These are phyloP conservation scores for Galerina sulciceps DNA, from an alignment of 768 basidiomycete genomes.

Conservation along the genomic window DNA sequence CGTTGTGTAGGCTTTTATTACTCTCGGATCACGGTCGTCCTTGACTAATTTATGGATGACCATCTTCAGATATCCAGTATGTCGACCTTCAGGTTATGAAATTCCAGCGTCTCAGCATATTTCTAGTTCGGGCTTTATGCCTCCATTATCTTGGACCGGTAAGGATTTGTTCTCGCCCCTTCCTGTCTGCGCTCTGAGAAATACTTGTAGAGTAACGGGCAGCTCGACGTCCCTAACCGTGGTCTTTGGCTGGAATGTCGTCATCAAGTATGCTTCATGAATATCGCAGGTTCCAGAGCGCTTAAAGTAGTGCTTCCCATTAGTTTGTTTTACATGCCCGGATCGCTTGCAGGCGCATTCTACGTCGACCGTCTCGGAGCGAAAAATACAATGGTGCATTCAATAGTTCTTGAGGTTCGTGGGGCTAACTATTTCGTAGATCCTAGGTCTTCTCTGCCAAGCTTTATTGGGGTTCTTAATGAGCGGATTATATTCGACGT, in stretches of 20 bases:
- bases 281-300: neutral
- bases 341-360: conserved; percentile 74
- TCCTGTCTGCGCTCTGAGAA: neutral
- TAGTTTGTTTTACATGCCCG: conserved; percentile 45
- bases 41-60: neutral
- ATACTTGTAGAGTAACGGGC: conserved; percentile 57
- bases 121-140: conserved; percentile 80
- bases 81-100: conserved; percentile 22
- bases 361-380: conserved; percentile 77
- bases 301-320: neutral
- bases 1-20: conserved; percentile 55
- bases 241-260: conserved; percentile 83
- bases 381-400: conserved; percentile 71
- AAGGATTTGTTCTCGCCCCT: conserved; percentile 7
- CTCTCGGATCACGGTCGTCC: neutral
- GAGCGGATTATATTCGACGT: conserved; percentile 76
- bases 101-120: neutral
- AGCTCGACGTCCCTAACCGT: conserved; percentile 53
- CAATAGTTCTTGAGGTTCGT: neutral
- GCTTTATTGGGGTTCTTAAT: conserved; percentile 86
- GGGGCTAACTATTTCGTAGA: conserved; percentile 39
- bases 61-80: conserved; percentile 60
- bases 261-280: conserved; percentile 67
- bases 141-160: conserved; percentile 74
- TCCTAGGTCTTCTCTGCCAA: conserved; percentile 67